phyloP scores from a whole-genome alignment of 805 yeast genomes.

The Metschnikowia kofuensis region DNA sequence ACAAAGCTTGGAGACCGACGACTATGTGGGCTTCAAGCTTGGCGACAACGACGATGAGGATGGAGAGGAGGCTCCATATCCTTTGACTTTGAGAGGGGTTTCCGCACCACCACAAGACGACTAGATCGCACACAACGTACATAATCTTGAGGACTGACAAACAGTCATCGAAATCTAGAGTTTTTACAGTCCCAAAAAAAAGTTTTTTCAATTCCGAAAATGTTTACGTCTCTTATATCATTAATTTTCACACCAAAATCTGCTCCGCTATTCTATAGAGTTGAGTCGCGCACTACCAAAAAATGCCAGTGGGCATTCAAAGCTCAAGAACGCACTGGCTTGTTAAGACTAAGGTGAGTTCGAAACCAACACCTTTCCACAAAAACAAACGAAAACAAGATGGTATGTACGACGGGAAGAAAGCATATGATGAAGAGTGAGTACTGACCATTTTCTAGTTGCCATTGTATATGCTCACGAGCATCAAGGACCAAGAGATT shows the following conservation, averaged over 20 bases:
- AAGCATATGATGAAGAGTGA: neutral
- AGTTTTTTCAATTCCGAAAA: too few species aligned
- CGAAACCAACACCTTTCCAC: neutral
- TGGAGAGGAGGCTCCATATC: constrained; percentile 36
- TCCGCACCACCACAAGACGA: constrained; percentile 40
- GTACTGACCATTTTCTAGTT: constrained; percentile 46
- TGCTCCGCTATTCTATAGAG: neutral
- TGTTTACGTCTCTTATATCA: too few species aligned
- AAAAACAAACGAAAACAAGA: neutral
- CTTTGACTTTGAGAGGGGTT: constrained; percentile 49
- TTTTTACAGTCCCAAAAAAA: too few species aligned
- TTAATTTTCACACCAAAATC: too few species aligned
- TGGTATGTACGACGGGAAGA: constrained; percentile 15
- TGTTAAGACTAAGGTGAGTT: neutral
- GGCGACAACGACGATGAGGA: constrained; percentile 44
- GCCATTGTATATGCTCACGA: constrained; percentile 85
- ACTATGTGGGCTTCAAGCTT: constrained; percentile 61
- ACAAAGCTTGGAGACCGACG: constrained; percentile 67
- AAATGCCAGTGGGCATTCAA: neutral
- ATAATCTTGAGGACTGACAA: too few species aligned
- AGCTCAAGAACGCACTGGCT: neutral
- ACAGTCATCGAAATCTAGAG: too few species aligned
- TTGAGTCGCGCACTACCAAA: constrained; percentile 2
- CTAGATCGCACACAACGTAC: neutral
- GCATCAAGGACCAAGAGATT: constrained; percentile 85